Base-by-base conservation (phyloP, 129 eudicot genomes). In the Flaveria brownii region DNA sequence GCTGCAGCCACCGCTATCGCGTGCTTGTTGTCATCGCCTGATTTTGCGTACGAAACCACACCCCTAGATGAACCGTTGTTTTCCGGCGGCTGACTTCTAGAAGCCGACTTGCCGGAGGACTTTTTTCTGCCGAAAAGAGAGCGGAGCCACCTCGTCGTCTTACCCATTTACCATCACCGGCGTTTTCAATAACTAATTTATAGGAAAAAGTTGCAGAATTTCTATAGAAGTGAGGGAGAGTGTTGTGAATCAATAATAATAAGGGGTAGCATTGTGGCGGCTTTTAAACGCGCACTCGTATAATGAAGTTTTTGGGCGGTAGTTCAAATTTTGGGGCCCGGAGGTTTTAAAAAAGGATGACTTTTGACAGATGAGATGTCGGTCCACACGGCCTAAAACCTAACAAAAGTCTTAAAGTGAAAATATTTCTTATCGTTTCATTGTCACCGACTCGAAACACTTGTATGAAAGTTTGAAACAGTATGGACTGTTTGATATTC, bases 1-100 rank as follows among this genome's bases (percentile, higher is more conserved):
- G 99, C 97, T 0, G 91, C 97, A 13, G 99, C 99, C 52, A 94
- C 99, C 3, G 97, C 99, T 57, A 94, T 89, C 7, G 99, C 99
- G 63, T 91, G 99, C 65, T 85, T 91, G 78, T 85, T 91, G 25
- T 89, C 88, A 73, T 94, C 98, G 28, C 83, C 14, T 1, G 79
- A 49, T 39, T 59, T 73, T 23, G 23, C 6, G 41, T 60, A 68
- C 62, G 13, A 59, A 55, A 46, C 65, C 42, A 49, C 17, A 11
- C 61, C 84, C 26, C 20, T 52, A 49, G 71, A 72, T 75, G 51
- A 66, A 54, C 26, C 42, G n/a, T 43, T 60, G 11, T 76, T 60
- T 61, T 73, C 67, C 57, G 50, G 79, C 60, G 59, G 36, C 57
- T 30, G 82, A 41, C 13, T 63, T 23, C 2, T 25, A 8, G 77